These are phyloP conservation scores for Starmerella davenportii DNA, from an alignment of 805 yeast species.

Conservation along the genomic window DNA sequence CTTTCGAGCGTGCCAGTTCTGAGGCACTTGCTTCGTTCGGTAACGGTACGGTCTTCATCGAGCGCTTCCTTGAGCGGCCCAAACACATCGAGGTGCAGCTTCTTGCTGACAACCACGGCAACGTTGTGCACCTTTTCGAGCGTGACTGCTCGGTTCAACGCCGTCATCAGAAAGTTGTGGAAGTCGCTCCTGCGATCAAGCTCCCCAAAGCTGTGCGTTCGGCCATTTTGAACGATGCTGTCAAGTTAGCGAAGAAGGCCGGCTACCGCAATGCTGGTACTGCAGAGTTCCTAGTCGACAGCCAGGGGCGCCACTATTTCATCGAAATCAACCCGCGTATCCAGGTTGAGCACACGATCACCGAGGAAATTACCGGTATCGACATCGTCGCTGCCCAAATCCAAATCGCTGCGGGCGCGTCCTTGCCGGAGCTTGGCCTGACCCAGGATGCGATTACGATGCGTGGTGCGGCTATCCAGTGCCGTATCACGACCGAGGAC, in stretches of 20 bases:
- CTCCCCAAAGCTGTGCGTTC: slow-evolving; percentile 69
- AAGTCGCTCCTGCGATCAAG: slow-evolving; percentile 93
- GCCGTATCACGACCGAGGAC: slow-evolving; percentile 98
- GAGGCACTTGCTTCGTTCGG: slow-evolving; percentile 96
- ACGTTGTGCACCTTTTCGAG: slow-evolving; percentile 87
- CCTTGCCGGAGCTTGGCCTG: slow-evolving; percentile 75
- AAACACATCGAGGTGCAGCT: slow-evolving; percentile 96
- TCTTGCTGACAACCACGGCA: slow-evolving; percentile 84
- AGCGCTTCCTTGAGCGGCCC: slow-evolving; percentile 85
- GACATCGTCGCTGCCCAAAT: slow-evolving; percentile 97
- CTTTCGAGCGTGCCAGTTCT: slow-evolving; percentile 80
- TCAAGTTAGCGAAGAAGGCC: slow-evolving; percentile 70
- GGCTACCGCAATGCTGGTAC: slow-evolving; percentile 96
- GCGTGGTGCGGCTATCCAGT: slow-evolving; percentile 95
- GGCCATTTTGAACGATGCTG: slow-evolving; percentile 88
- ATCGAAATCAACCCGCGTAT: slow-evolving; percentile 96
- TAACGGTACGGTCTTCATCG: slow-evolving; percentile 95
- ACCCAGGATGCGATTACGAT: slow-evolving; percentile 88
- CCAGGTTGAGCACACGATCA: slow-evolving; percentile 96
- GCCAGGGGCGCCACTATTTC: slow-evolving; percentile 85
- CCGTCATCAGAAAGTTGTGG: slow-evolving; percentile 97
- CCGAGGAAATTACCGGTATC: slow-evolving; percentile 96
- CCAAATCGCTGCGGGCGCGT: slow-evolving; percentile 97
- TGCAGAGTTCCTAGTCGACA: slow-evolving; percentile 89
- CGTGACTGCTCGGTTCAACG: slow-evolving; percentile 99